Evolutionary conservation across 768 basidiomycete genomes (phyloP).

Genomic region (Phanerodontia chrysosporium): DNA sequence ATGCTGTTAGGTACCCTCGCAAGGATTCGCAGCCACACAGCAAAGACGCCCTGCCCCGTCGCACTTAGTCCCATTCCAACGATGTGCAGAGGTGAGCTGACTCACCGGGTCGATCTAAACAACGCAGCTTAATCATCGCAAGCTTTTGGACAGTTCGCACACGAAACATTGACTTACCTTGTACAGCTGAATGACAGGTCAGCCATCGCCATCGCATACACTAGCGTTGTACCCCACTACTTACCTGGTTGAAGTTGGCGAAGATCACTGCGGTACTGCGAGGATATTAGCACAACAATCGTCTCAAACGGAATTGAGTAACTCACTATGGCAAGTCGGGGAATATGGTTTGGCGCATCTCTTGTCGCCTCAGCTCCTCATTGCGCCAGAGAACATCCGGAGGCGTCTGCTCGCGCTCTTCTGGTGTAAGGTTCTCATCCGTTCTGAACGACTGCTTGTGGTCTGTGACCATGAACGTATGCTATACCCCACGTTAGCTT

Average conservation of each 20-base stretch:
- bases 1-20: slow-evolving; percentile 40
- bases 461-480: slow-evolving; percentile 47
- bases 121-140: neutral
- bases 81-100: too few relatives aligned
- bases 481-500: slow-evolving; percentile 22
- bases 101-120: slow-evolving; percentile 35
- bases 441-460: slow-evolving; percentile 42
- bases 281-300: neutral
- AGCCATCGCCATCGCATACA: slow-evolving; percentile 9
- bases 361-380: slow-evolving; percentile 35
- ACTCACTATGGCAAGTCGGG: slow-evolving; percentile 40
- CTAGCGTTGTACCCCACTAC: neutral
- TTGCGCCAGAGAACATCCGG: slow-evolving; percentile 31
- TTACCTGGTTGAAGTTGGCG: slow-evolving; percentile 51
- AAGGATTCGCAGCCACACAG: slow-evolving; percentile 46
- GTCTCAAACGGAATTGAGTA: neutral
- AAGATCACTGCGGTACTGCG: slow-evolving; percentile 36
- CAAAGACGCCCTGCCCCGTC: slow-evolving; percentile 34
- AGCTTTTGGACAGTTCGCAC: too few relatives aligned
- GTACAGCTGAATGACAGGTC: slow-evolving; percentile 32
- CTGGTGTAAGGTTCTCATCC: slow-evolving; percentile 20
- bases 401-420: slow-evolving; percentile 13
- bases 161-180: slow-evolving; percentile 35
- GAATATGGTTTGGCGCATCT: slow-evolving; percentile 36
- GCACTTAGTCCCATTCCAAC: slow-evolving; percentile 4